phyloP scores from a whole-genome alignment of 441 rosid genomes.

The Pelargonium citronellum region DNA sequence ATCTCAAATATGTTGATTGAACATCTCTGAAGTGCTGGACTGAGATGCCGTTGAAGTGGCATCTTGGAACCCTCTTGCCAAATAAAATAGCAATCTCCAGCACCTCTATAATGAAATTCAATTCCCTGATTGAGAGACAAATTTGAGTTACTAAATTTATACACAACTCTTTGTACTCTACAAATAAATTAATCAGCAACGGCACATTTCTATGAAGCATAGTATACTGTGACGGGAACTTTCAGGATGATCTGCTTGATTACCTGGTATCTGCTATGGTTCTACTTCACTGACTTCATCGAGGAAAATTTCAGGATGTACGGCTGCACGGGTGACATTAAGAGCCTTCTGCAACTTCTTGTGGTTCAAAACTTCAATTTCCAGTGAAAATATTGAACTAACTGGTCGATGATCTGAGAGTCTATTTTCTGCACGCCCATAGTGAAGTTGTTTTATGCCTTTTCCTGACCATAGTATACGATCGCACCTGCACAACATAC shows the following conservation, averaged over 20 bases:
- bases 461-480: constrained; percentile 88
- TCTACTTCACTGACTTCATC: constrained; percentile 24
- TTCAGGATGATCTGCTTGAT: neutral
- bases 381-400: constrained; percentile 58
- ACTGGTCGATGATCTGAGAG: constrained; percentile 94
- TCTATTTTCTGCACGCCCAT: constrained; percentile 53
- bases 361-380: constrained; percentile 81
- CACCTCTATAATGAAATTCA: too few species aligned
- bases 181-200: too few species aligned
- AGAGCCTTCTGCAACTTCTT: constrained; percentile 78
- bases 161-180: neutral
- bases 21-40: too few species aligned
- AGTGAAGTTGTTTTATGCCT: constrained; percentile 70
- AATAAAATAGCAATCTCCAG: too few species aligned
- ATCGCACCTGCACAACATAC: constrained; percentile 66
- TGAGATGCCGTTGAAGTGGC: too few species aligned
- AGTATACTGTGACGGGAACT: neutral
- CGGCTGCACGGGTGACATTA: constrained; percentile 56
- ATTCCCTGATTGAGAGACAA: neutral
- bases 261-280: constrained; percentile 18
- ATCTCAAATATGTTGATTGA: too few species aligned
- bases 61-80: too few species aligned
- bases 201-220: neutral
- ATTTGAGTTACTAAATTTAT: neutral
- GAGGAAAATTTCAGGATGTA: constrained; percentile 59